Conservation (phyloP, 176 grass and related monocot species). For the Cenchrus purpureus region DNA sequence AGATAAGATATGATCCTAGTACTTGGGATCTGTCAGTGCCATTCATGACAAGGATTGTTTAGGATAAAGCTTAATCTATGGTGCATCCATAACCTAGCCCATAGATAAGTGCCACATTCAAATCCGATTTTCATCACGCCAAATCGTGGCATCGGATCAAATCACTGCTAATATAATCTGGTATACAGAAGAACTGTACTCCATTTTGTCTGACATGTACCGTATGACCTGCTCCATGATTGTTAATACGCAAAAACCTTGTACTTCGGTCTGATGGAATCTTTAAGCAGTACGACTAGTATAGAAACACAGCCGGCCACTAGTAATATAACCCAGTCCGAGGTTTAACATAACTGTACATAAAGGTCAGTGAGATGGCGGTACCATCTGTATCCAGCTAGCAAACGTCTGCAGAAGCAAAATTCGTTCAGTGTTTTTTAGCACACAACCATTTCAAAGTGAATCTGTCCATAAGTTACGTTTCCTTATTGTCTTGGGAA, state of each 20-base stretch:
- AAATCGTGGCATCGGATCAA: constrained; percentile 11
- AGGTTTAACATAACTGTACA: neutral
- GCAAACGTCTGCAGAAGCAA: neutral
- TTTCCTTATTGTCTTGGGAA: neutral
- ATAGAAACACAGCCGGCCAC: neutral
- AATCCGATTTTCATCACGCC: neutral
- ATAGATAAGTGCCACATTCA: neutral
- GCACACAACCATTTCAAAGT: neutral
- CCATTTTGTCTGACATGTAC: neutral
- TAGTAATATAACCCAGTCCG: neutral
- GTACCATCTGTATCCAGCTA: neutral
- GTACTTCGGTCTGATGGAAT: constrained; percentile 7
- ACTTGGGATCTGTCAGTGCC: constrained; percentile 4
- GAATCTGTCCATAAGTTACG: neutral
- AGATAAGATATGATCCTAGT: constrained; percentile 20
- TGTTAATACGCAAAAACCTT: neutral
- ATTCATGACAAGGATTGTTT: constrained; percentile 12
- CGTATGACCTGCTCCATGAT: neutral
- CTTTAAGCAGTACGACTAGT: neutral
- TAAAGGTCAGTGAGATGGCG: neutral
- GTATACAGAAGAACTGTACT: constrained; percentile 12
- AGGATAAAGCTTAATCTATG: neutral
- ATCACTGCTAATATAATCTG: neutral
- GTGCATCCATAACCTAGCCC: neutral
- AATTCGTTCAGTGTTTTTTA: neutral